Conservation (phyloP, 495 filamentous ascomycete genomes). For the Hyaloscypha finlandica region DNA sequence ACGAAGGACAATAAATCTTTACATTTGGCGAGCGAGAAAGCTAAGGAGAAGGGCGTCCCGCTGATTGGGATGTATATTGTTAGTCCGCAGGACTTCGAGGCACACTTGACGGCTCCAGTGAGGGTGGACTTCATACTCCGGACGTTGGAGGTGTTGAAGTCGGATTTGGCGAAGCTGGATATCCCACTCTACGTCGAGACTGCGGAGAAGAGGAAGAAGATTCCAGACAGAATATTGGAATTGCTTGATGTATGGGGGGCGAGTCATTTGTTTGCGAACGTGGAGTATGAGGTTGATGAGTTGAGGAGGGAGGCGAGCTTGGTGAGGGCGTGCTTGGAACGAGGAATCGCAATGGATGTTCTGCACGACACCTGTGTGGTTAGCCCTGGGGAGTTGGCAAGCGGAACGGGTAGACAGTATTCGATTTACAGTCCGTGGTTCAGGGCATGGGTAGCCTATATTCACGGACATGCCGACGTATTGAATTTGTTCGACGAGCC, state of each 20-base stretch:
- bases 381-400: conserved; percentile 64
- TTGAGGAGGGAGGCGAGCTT: conserved; percentile 70
- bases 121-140: conserved; percentile 81
- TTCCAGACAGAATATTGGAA: conserved; percentile 66
- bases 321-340: conserved; percentile 57
- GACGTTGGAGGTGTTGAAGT: conserved; percentile 62
- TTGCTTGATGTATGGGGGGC: conserved; percentile 74
- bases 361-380: conserved; percentile 84
- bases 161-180: conserved; percentile 66
- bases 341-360: conserved; percentile 62
- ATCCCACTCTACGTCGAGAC: conserved; percentile 82
- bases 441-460: conserved; percentile 68
- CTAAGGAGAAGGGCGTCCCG: conserved; percentile 62
- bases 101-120: conserved; percentile 71
- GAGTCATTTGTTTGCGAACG: conserved; percentile 69
- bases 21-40: conserved; percentile 65
- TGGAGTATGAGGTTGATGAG: conserved; percentile 82
- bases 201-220: conserved; percentile 61
- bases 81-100: conserved; percentile 85
- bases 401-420: conserved; percentile 73
- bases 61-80: conserved; percentile 77
- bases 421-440: conserved; percentile 85
- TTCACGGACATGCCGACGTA: conserved; percentile 67
- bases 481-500: conserved; percentile 63
- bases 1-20: conserved; percentile 74